Evolutionary conservation across 805 yeast genomes (phyloP).

Genomic region (Teunomyces cretensis): DNA sequence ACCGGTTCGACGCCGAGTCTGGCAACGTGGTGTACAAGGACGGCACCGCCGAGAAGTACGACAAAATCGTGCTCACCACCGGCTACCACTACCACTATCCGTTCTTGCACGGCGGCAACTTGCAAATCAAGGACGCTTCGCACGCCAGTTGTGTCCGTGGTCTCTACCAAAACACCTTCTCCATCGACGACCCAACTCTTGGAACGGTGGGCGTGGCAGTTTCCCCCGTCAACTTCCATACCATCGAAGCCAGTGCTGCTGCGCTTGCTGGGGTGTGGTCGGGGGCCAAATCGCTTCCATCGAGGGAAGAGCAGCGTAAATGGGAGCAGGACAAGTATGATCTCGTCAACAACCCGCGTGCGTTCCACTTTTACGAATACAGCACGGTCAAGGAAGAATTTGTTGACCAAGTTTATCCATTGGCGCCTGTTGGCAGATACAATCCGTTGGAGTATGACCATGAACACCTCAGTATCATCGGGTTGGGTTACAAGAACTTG

Average conservation of each 20-base stretch:
- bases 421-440: conserved; percentile 7
- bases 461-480: not conserved
- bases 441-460: conserved; percentile 5
- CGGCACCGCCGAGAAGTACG: conserved; percentile 11
- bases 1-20: conserved; percentile 33
- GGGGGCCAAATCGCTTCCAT: conserved; percentile 38
- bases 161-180: conserved; percentile 28
- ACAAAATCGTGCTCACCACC: conserved; percentile 27
- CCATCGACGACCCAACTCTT: conserved; percentile 43
- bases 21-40: conserved; percentile 25
- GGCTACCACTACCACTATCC: conserved; percentile 39
- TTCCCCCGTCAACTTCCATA: conserved; percentile 47
- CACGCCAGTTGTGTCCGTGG: conserved; percentile 6
- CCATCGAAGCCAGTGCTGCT: conserved; percentile 52
- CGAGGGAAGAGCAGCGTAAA: conserved; percentile 34
- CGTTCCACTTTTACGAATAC: conserved; percentile 36
- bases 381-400: conserved; percentile 7
- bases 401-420: not conserved
- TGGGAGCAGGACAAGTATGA: conserved; percentile 27
- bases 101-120: conserved; percentile 18
- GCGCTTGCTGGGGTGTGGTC: conserved; percentile 61
- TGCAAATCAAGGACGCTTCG: not conserved
- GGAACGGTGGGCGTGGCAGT: conserved; percentile 42
- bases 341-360: not conserved
- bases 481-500: conserved; percentile 6